Evolutionary conservation across 805 yeast genomes (phyloP), one percentile per base, ranked within the genome.

Genomic region (Sugiyamaella mastotermitis): DNA sequence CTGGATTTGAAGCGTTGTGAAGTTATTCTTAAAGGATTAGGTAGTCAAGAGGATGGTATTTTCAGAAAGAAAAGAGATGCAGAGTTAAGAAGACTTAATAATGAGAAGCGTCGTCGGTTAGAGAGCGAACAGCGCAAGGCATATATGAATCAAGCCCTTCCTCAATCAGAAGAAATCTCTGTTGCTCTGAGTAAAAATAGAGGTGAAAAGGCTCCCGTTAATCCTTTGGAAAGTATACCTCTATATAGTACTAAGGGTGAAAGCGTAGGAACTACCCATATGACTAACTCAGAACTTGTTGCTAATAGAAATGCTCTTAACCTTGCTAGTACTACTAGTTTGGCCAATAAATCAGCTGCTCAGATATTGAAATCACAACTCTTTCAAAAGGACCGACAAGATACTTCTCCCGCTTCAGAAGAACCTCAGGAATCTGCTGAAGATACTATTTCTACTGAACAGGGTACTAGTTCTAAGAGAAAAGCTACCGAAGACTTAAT

Each of bases 1-100:
- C 71, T 92, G 35, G 78, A 86, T 55, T 59, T 88, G 31, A 74
- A 71, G 27, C 78, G 85, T 37, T 95, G 86, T 3, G 94, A 88
- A 50, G 68, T 68, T 33, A 61, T 92, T 41, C 62, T 92, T 61
- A 57, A 61, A 16, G 74, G 69, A 17, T 66, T 92, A 28, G 83
- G 90, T 6, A 53, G 64, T 23, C 80, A 80, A 53, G 99, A 92
- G 56, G 83, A 77, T 37, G 80, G 71, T 5, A 84, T 92, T 34
- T 84, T 92, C 62, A 69, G 75, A 41, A 71, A 72, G 33, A 71
- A 83, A 49, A 80, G 76, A 45, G 80, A 78, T 9, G 72, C 71
- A 38, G 97, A 88, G 52, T 62, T 67, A 26, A 71, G 94, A 45
- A 72, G 82, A 47, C 77, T 76, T 45, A 84, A 78, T 31, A 74